These are phyloP conservation scores for Diaporthe citri DNA, from an alignment of 2,329 filamentous ascomycete species.

Conservation along the genomic window DNA sequence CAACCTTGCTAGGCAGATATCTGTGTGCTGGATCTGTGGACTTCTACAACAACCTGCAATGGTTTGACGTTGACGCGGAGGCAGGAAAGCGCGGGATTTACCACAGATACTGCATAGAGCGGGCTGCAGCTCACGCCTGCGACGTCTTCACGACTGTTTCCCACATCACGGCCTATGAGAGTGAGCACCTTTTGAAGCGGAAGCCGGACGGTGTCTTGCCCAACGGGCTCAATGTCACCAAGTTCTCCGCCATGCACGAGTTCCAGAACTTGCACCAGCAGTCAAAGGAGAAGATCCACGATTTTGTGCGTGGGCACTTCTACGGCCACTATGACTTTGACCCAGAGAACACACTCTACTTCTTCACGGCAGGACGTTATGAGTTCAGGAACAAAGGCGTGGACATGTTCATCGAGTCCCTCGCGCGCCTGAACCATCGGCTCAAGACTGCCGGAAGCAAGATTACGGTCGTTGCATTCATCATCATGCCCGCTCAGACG, in stretches of 20 bases:
- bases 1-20: slow-evolving; percentile 93
- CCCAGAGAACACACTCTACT: slow-evolving; percentile 94
- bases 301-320: slow-evolving; percentile 98
- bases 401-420: slow-evolving; percentile 98
- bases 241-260: slow-evolving; percentile 98
- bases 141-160: slow-evolving; percentile 99
- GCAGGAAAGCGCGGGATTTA: slow-evolving; percentile 98
- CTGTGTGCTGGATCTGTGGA: slow-evolving; percentile 97
- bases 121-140: slow-evolving; percentile 88
- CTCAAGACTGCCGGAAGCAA: slow-evolving; percentile 89
- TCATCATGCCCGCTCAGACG: slow-evolving; percentile 98
- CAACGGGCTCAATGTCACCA: slow-evolving; percentile 97
- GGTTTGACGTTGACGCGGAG: slow-evolving; percentile 96
- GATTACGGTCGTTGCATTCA: slow-evolving; percentile 95
- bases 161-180: slow-evolving; percentile 98
- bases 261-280: slow-evolving; percentile 98
- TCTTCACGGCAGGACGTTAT: slow-evolving; percentile 97
- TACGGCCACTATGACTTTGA: slow-evolving; percentile 99
- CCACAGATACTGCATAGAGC: slow-evolving; percentile 97
- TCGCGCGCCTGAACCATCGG: slow-evolving; percentile 93
- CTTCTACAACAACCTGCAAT: slow-evolving; percentile 99
- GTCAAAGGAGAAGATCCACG: slow-evolving; percentile 97
- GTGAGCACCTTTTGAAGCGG: slow-evolving; percentile 95
- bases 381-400: slow-evolving; percentile 99
- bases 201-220: slow-evolving; percentile 97